phyloP scores from a whole-genome alignment of 192 early-diverging fungal genomes.

The Backusella macrospora region DNA sequence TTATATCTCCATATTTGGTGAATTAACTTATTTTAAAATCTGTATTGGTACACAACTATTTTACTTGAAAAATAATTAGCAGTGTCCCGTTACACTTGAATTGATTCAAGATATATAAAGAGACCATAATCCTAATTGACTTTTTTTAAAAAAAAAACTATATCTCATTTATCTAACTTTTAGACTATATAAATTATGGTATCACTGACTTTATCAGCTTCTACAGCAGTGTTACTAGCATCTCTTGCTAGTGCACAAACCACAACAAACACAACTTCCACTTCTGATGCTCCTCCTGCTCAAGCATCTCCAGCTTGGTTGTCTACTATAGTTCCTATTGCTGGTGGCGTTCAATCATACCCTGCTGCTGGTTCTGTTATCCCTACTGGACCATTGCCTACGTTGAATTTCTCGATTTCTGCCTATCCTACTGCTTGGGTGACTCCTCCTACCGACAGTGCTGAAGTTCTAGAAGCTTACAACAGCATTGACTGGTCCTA shows the following conservation, averaged over 20 bases:
- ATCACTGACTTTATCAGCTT: constrained; percentile 5
- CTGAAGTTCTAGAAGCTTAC: constrained; percentile 35
- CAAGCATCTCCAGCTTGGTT: constrained; percentile 35
- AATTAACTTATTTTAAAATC: constrained; percentile 10
- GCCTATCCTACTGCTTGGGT: constrained; percentile 42
- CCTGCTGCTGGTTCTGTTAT: constrained; percentile 25
- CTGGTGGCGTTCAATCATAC: constrained; percentile 26
- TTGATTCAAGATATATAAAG: constrained; percentile 6
- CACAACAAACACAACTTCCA: neutral
- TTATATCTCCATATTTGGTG: constrained; percentile 13
- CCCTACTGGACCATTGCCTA: constrained; percentile 28
- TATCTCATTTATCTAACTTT: neutral
- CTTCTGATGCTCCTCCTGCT: constrained; percentile 10
- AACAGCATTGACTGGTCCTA: constrained; percentile 41
- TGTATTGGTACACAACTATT: neutral
- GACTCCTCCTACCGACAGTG: constrained; percentile 40
- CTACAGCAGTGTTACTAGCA: neutral
- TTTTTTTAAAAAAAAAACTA: neutral
- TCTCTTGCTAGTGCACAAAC: constrained; percentile 1
- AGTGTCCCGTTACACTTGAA: constrained; percentile 9
- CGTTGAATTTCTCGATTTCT: neutral
- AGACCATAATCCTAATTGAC: neutral
- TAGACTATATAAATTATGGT: constrained; percentile 10
- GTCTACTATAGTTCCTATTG: constrained; percentile 23
- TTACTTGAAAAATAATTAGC: neutral